Evolutionary conservation across 2,329 filamentous ascomycete species (phyloP), one percentile per base, ranked within the genome.

Genomic region (Aspergillus fischeri): DNA sequence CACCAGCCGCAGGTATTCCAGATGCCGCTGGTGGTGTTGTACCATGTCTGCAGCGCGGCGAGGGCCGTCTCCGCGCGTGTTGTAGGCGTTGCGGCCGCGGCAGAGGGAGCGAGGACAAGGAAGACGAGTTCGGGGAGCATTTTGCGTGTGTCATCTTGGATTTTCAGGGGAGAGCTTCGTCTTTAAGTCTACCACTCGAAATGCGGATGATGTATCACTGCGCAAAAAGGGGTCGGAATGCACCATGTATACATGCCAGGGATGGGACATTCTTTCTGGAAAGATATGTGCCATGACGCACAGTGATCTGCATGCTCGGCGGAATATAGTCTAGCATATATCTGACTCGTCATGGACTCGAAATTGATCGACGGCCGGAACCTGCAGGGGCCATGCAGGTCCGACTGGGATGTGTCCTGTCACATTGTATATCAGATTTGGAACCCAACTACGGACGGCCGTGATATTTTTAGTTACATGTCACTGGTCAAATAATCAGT

Each of bases 1-100:
- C 88, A 91, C 88, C 88, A 91, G n/a, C 81, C 81, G 7, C 81
- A 80, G 0, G 81, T 81, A 54, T 83, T 73, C 85, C 86, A 91
- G 11, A 89, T 75, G 3, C 88, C 88, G 1, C 79, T 84, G 4
- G 68, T 66, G 2, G 72, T 56, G 65, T 87, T 81, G 70, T 90
- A 90, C 81, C 83, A 90, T 45, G 65, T 67, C 63, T 88, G 85
- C 1, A 89, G 76, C 5, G 78, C 69, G 24, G 71, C 65, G 1
- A 79, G 65, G 3, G 75, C 77, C 11, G 53, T 47, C 10, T 61
- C 49, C 8, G 57, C 57, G 11, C 54, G 45, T 1, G 45, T 27
- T 3, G 25, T 14, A n/a, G 56, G n/a, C 8, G 49, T 29, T 9
- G 25, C 5, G 4, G 50, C 54, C 7, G 50, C 20, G 42, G 44